Evolutionary conservation across 2,329 filamentous ascomycete species (phyloP).

Genomic region (Juglanconis juglandina): DNA sequence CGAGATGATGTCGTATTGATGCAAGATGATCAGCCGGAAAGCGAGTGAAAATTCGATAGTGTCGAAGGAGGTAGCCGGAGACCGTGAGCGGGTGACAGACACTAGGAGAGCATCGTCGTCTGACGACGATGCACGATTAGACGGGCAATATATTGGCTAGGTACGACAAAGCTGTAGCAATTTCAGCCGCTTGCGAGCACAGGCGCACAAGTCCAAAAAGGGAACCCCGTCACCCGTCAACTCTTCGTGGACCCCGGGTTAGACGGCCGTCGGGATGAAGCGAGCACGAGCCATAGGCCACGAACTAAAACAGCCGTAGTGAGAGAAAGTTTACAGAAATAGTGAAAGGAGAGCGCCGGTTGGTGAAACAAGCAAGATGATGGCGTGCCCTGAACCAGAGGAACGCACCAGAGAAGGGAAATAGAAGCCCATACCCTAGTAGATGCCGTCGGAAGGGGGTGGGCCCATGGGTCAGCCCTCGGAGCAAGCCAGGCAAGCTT

Average conservation of each 20-base stretch:
- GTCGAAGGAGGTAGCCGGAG: constrained; percentile 4
- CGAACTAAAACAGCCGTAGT: constrained; percentile 9
- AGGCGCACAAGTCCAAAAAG: constrained; percentile 2
- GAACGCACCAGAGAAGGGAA: background rate
- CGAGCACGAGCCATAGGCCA: constrained; percentile 13
- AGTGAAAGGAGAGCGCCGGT: constrained; percentile 8
- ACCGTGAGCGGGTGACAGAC: background rate
- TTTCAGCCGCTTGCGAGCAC: constrained; percentile 10
- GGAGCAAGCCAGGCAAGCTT: background rate
- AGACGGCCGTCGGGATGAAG: constrained; percentile 12
- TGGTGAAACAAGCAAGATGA: constrained; percentile 17
- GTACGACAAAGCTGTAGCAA: constrained; percentile 6
- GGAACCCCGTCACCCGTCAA: constrained; percentile 3
- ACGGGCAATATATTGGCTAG: constrained; percentile 8
- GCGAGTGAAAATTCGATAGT: constrained; percentile 16
- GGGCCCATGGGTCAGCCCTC: constrained; percentile 1
- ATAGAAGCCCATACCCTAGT: background rate
- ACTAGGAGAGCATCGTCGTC: constrained; percentile 14
- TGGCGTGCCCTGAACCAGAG: constrained; percentile 13
- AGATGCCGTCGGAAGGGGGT: background rate
- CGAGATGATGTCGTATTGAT: constrained; percentile 4
- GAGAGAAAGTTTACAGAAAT: constrained; percentile 12
- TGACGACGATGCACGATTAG: constrained; percentile 1
- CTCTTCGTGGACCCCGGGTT: constrained; percentile 7
- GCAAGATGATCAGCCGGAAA: constrained; percentile 2